Percentiles rank a stretch among this genome's conserved stretches.
Conservation (phyloP, 306 rosid genomes). For the Ammopiptanthus mongolicus region DNA sequence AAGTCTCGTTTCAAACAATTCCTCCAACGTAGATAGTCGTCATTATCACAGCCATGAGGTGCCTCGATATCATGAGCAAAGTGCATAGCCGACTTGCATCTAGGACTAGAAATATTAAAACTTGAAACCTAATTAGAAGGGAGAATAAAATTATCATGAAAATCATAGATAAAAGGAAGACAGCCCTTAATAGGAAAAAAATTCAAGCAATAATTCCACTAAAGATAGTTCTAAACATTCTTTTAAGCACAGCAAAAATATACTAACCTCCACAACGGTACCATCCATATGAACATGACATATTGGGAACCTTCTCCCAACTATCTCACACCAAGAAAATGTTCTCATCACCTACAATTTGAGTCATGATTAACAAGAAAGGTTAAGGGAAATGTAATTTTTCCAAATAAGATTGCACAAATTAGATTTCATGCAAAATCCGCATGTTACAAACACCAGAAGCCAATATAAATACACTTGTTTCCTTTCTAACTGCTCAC, state of each 20-base stretch:
- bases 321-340: constrained; percentile 83
- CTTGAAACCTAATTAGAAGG: constrained; percentile 72
- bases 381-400: constrained; percentile 20
- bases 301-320: constrained; percentile 86
- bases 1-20: constrained; percentile 82
- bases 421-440: not conserved
- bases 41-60: constrained; percentile 48
- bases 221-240: not conserved
- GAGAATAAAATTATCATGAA: constrained; percentile 19
- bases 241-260: not conserved
- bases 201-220: not conserved
- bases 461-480: constrained; percentile 12
- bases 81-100: constrained; percentile 20
- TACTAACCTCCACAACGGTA: constrained; percentile 67
- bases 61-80: constrained; percentile 25
- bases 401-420: not conserved
- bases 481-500: not conserved
- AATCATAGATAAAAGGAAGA: not conserved
- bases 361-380: constrained; percentile 14
- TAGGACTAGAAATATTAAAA: constrained; percentile 48
- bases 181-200: not conserved
- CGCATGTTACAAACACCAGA: not conserved
- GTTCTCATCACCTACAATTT: constrained; percentile 60
- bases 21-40: constrained; percentile 77
- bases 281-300: constrained; percentile 78